Conservation (phyloP, 1,139 yeast genomes). For the Meyerozyma smithsonii region DNA sequence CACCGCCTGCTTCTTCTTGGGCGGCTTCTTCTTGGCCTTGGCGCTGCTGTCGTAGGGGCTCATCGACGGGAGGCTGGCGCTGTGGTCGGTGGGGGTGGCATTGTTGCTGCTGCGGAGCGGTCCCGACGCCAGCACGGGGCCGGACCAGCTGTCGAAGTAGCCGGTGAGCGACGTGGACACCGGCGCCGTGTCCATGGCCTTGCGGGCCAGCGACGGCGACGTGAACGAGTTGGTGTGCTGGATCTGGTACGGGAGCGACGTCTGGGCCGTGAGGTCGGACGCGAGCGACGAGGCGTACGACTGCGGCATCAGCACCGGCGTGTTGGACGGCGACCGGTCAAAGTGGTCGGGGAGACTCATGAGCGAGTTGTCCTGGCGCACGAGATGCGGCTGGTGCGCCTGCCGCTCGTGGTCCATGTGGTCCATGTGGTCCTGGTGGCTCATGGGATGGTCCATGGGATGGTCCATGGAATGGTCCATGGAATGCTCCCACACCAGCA, state of each 20-base stretch:
- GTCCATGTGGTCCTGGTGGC: no score
- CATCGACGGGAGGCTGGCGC: not conserved
- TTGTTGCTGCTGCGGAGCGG: not conserved
- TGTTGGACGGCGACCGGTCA: not conserved
- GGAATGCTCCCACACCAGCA: not conserved
- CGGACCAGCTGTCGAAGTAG: not conserved
- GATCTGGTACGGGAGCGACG: constrained; percentile 2
- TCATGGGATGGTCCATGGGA: no score
- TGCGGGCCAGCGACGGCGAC: not conserved
- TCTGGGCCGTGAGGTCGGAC: not conserved
- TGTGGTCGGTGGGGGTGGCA: not conserved
- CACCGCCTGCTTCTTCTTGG: constrained; percentile 4
- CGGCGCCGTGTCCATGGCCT: not conserved
- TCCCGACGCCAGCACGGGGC: not conserved
- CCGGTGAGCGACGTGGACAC: not conserved
- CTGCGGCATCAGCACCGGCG: not conserved
- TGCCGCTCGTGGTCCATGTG: no score
- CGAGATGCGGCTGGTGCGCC: not conserved
- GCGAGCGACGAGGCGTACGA: constrained; percentile 1
- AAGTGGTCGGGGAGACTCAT: constrained; percentile 4
- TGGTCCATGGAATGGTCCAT: no score
- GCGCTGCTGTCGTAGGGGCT: not conserved
- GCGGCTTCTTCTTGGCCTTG: constrained; percentile 1
- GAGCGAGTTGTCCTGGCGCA: constrained; percentile 3
- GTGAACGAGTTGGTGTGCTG: constrained; percentile 3